These are phyloP conservation scores for Fusarium globosum DNA, from an alignment of 2,329 filamentous ascomycete genomes.

Conservation along the genomic window DNA sequence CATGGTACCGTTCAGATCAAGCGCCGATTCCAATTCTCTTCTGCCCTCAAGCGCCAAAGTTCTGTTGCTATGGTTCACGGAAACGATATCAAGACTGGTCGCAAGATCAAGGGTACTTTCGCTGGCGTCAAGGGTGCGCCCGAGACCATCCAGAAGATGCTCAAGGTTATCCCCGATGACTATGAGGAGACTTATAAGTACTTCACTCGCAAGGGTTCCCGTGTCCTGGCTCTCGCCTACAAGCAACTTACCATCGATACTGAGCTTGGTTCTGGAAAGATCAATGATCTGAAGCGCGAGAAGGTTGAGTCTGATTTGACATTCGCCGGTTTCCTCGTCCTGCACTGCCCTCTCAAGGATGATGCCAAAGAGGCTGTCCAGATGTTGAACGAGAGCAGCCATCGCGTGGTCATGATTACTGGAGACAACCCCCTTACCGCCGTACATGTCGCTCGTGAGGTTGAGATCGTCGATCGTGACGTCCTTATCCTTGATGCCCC, in stretches of 20 bases:
- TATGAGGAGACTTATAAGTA: constrained; percentile 99
- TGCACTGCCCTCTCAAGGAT: constrained; percentile 96
- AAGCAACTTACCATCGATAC: constrained; percentile 86
- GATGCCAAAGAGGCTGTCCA: constrained; percentile 93
- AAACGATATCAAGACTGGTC: constrained; percentile 76
- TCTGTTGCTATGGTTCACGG: constrained; percentile 86
- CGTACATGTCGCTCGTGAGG: constrained; percentile 92
- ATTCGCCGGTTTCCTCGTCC: constrained; percentile 94
- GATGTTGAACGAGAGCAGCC: constrained; percentile 98
- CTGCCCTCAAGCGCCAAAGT: constrained; percentile 93
- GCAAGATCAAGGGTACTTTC: constrained; percentile 86
- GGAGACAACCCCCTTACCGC: constrained; percentile 98
- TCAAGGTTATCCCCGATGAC: constrained; percentile 81
- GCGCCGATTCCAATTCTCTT: constrained; percentile 98
- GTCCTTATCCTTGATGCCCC: constrained; percentile 95
- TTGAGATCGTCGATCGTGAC: constrained; percentile 97
- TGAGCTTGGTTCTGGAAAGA: constrained; percentile 83
- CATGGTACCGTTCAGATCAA: constrained; percentile 89
- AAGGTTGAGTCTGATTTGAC: constrained; percentile 85
- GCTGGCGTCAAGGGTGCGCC: constrained; percentile 96
- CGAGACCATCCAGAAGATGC: constrained; percentile 95
- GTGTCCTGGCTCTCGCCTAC: constrained; percentile 93
- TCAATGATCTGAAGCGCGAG: constrained; percentile 95
- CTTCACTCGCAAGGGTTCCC: constrained; percentile 94
- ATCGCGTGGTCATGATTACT: constrained; percentile 99